phyloP scores from a whole-genome alignment of 805 yeast species.

The Kluyveromyces starmeri region DNA sequence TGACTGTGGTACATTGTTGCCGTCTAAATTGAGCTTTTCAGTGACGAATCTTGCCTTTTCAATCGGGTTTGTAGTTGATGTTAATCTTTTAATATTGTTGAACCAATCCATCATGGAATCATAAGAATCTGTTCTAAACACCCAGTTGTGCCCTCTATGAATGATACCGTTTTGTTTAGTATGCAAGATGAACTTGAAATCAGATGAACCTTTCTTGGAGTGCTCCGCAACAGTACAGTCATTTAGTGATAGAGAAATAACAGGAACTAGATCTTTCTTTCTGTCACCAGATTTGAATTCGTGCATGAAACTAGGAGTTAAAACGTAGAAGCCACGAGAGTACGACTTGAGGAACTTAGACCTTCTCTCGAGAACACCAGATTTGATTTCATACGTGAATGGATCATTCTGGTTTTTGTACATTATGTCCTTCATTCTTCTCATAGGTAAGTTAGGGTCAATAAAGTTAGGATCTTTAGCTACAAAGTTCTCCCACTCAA shows the following conservation, averaged over 20 bases:
- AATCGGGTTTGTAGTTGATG: slow-evolving; percentile 51
- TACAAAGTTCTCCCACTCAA: slow-evolving; percentile 86
- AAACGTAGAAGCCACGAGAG: slow-evolving; percentile 81
- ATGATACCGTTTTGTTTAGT: slow-evolving; percentile 69
- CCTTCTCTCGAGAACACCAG: slow-evolving; percentile 80
- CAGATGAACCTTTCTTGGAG: slow-evolving; percentile 59
- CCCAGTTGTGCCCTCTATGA: slow-evolving; percentile 84
- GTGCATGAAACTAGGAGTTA: slow-evolving; percentile 81
- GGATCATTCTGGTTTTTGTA: slow-evolving; percentile 67
- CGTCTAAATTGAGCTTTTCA: slow-evolving; percentile 18
- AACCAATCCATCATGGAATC: slow-evolving; percentile 80
- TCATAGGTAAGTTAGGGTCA: slow-evolving; percentile 49
- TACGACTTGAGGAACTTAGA: slow-evolving; percentile 90
- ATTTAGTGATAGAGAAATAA: slow-evolving; percentile 71
- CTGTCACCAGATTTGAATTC: slow-evolving; percentile 83
- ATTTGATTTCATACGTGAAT: slow-evolving; percentile 55
- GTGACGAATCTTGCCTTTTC: slow-evolving; percentile 43
- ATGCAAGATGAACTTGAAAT: slow-evolving; percentile 70
- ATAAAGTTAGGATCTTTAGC: slow-evolving; percentile 64
- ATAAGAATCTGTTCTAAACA: slow-evolving; percentile 83
- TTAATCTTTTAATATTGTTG: slow-evolving; percentile 61
- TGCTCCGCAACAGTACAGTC: slow-evolving; percentile 80
- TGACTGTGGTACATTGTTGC: slow-evolving; percentile 7
- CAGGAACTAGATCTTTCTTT: slow-evolving; percentile 70
- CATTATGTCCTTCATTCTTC: slow-evolving; percentile 50